Evolutionary conservation across 1,139 yeast species (phyloP).

Genomic region (Nakaseomyces kungkrabaensis): DNA sequence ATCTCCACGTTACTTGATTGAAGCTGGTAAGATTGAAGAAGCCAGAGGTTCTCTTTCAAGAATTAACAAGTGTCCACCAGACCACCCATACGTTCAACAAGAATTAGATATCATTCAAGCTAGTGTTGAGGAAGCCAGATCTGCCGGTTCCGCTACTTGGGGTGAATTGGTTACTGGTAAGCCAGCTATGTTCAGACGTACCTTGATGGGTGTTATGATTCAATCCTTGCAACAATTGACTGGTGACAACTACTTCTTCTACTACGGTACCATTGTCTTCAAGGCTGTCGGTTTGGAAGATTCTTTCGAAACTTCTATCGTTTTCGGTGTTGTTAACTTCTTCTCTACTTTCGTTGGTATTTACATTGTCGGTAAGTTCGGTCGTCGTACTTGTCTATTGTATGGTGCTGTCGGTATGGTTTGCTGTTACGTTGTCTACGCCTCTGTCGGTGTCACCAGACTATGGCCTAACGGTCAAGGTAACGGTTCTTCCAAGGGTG

Average conservation of each 20-base stretch:
- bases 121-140: conserved; percentile 50
- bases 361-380: conserved; percentile 57
- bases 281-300: conserved; percentile 61
- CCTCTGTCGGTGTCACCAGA: conserved; percentile 55
- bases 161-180: conserved; percentile 51
- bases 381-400: conserved; percentile 57
- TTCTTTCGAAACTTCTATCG: conserved; percentile 63
- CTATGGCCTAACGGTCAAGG: conserved; percentile 53
- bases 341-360: conserved; percentile 55
- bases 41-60: conserved; percentile 52
- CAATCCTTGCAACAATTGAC: conserved; percentile 66
- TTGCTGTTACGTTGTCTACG: conserved; percentile 51
- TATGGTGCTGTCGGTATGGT: conserved; percentile 56
- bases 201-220: conserved; percentile 50
- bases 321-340: conserved; percentile 69
- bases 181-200: conserved; percentile 44
- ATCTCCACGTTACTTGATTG: conserved; percentile 61
- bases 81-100: conserved; percentile 45
- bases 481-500: conserved; percentile 37
- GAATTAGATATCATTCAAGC: conserved; percentile 53
- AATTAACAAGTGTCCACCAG: conserved; percentile 44
- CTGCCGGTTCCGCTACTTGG: conserved; percentile 62
- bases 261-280: conserved; percentile 69
- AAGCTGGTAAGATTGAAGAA: conserved; percentile 41
- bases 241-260: conserved; percentile 72